phyloP scores from a whole-genome alignment of 257 asterid species.

The Fraxinus anomala region DNA sequence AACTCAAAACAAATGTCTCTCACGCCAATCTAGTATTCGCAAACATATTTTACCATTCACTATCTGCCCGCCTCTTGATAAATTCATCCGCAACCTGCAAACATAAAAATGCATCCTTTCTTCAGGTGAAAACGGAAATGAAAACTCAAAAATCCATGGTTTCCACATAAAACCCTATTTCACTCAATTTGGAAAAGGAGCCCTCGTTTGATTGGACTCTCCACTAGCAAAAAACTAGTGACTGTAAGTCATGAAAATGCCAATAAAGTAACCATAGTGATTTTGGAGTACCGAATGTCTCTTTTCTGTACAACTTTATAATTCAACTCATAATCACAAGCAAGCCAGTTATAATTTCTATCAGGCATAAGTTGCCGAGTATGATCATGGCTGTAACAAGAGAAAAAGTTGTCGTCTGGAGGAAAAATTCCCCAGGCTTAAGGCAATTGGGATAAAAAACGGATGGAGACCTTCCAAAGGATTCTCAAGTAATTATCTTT shows the following conservation, averaged over 20 bases:
- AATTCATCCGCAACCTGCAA: constrained; percentile 71
- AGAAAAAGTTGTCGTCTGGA: not conserved
- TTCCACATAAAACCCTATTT: not conserved
- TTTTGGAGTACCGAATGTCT: not conserved
- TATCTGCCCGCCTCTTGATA: constrained; percentile 64
- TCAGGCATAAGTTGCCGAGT: not conserved
- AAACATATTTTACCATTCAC: constrained; percentile 53
- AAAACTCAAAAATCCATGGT: not conserved
- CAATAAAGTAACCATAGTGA: not conserved
- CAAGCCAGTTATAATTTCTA: not conserved
- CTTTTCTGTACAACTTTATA: not conserved
- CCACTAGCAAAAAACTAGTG: not conserved
- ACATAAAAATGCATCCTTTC: constrained; percentile 15
- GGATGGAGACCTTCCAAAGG: not conserved
- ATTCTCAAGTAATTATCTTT: not conserved
- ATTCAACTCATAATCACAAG: not conserved
- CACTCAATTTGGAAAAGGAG: not conserved
- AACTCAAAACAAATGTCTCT: not conserved
- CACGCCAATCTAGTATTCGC: not conserved
- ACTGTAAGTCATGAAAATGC: not conserved
- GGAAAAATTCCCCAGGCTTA: not conserved
- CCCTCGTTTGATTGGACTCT: not conserved
- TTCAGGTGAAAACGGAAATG: constrained; percentile 14
- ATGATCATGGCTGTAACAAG: not conserved
- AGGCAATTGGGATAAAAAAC: not conserved